These are phyloP conservation scores for Symbiodinium pilosum DNA, from an alignment of 73 alveolate genomes.

Conservation along the genomic window DNA sequence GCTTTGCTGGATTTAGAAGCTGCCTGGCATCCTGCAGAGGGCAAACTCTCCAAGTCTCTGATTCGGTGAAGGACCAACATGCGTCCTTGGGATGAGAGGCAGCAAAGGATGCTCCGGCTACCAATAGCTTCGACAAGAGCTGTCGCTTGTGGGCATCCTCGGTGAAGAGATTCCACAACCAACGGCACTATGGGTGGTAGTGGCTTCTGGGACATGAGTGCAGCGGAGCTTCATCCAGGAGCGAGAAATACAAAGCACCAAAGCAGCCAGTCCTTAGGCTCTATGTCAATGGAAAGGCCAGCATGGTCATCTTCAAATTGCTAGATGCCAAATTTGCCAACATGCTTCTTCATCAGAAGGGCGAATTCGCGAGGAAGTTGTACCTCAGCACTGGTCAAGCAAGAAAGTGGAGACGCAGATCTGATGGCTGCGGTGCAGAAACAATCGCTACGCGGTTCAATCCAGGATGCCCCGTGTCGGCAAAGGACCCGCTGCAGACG, in stretches of 20 bases:
- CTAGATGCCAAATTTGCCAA: too few species aligned
- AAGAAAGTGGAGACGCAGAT: neutral
- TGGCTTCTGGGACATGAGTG: neutral
- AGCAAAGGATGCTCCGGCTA: constrained; percentile 85
- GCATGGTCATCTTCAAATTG: too few species aligned
- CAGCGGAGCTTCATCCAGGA: constrained; percentile 59
- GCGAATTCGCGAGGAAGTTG: constrained; percentile 79
- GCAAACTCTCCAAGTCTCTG: too few species aligned
- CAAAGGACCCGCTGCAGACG: constrained; percentile 65
- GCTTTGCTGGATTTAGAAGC: constrained; percentile 64
- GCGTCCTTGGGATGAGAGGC: constrained; percentile 79
- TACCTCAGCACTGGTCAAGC: constrained; percentile 9
- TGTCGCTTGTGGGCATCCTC: constrained; percentile 43
- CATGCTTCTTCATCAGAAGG: constrained; percentile 47
- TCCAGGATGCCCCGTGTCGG: constrained; percentile 61
- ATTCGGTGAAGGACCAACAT: too few species aligned
- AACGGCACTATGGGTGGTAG: neutral
- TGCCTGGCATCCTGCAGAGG: constrained; percentile 63
- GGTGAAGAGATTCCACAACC: neutral
- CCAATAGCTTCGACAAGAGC: constrained; percentile 71
- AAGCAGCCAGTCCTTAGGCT: constrained; percentile 79
- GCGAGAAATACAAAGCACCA: constrained; percentile 67
- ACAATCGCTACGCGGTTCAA: neutral
- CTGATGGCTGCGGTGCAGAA: neutral
- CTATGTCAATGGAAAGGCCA: neutral